These are phyloP conservation scores for Colletotrichum salicis DNA, from an alignment of 2,329 filamentous ascomycete genomes.

Conservation along the genomic window DNA sequence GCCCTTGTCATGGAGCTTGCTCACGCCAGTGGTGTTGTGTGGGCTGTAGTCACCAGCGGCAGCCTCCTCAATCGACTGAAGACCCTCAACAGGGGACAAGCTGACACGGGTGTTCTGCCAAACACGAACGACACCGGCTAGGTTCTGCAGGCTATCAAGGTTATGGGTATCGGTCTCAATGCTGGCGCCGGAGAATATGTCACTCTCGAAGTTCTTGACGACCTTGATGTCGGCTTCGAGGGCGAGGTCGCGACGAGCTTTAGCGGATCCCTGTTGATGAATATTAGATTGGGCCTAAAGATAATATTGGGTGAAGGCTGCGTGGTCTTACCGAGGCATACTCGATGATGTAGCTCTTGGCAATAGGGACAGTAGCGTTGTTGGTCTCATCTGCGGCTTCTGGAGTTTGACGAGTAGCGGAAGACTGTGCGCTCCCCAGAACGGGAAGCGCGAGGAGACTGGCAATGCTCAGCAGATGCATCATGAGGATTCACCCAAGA, in stretches of 20 bases:
- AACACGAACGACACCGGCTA: slow-evolving; percentile 50
- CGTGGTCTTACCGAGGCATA: slow-evolving; percentile 14
- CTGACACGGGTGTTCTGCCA: slow-evolving; percentile 41
- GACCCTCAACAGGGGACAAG: slow-evolving; percentile 9
- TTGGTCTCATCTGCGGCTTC: slow-evolving; percentile 10
- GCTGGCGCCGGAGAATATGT: slow-evolving; percentile 49
- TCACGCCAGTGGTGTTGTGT: slow-evolving; percentile 51
- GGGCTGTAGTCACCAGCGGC: slow-evolving; percentile 46
- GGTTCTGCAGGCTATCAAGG: slow-evolving; percentile 44
- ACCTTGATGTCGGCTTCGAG: slow-evolving; percentile 23
- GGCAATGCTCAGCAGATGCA: slow-evolving; percentile 21
- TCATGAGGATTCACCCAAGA: not conserved
- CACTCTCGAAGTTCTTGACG: slow-evolving; percentile 33
- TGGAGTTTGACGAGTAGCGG: slow-evolving; percentile 8
- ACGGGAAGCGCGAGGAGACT: slow-evolving; percentile 18
- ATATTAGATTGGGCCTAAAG: not conserved
- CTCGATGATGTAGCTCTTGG: slow-evolving; percentile 36
- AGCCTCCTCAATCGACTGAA: slow-evolving; percentile 4
- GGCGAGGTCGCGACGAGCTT: slow-evolving; percentile 28
- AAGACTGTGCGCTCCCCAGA: not conserved
- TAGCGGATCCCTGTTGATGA: not conserved
- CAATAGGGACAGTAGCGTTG: slow-evolving; percentile 25
- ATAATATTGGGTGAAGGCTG: not conserved
- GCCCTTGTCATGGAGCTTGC: slow-evolving; percentile 49
- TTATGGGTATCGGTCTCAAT: slow-evolving; percentile 47